phyloP scores from a whole-genome alignment of 148 eudicot species.

The Diospyros kaki region DNA sequence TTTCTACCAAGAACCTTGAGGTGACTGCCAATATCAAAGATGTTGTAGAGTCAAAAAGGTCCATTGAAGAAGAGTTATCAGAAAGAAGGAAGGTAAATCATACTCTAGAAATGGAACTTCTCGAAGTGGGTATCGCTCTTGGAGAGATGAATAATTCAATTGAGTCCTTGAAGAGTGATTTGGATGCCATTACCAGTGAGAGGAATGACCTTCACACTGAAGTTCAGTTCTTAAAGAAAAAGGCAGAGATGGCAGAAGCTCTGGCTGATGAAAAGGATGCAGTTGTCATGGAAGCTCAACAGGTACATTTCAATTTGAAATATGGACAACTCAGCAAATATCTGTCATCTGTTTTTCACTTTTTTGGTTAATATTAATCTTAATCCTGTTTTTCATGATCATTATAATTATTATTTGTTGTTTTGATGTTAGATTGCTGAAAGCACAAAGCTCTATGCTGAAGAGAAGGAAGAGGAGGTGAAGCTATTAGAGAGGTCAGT shows the following conservation, averaged over 20 bases:
- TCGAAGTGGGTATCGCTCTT: conserved; percentile 51
- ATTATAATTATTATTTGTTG: background rate
- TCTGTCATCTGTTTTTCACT: background rate
- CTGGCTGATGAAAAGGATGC: conserved; percentile 81
- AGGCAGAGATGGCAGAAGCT: conserved; percentile 67
- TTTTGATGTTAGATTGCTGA: conserved; percentile 53
- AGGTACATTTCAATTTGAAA: conserved; percentile 37
- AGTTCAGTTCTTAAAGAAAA: conserved; percentile 46
- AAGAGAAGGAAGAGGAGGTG: conserved; percentile 91
- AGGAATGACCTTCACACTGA: conserved; percentile 50
- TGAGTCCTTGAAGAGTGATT: conserved; percentile 50
- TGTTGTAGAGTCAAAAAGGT: conserved; percentile 36
- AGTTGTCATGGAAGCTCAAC: conserved; percentile 66
- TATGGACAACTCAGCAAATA: background rate
- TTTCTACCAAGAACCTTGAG: conserved; percentile 44
- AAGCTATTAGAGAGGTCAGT: conserved; percentile 83
- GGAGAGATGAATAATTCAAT: conserved; percentile 37
- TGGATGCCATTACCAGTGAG: conserved; percentile 44
- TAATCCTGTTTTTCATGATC: too few species aligned
- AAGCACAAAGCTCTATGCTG: conserved; percentile 53
- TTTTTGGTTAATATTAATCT: too few species aligned
- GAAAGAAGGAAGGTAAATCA: conserved; percentile 46
- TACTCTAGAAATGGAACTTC: conserved; percentile 55
- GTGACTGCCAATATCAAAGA: conserved; percentile 38
- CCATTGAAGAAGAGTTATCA: conserved; percentile 46